phyloP scores from a whole-genome alignment of 345 rosid genomes.

The Camelina hispida region DNA sequence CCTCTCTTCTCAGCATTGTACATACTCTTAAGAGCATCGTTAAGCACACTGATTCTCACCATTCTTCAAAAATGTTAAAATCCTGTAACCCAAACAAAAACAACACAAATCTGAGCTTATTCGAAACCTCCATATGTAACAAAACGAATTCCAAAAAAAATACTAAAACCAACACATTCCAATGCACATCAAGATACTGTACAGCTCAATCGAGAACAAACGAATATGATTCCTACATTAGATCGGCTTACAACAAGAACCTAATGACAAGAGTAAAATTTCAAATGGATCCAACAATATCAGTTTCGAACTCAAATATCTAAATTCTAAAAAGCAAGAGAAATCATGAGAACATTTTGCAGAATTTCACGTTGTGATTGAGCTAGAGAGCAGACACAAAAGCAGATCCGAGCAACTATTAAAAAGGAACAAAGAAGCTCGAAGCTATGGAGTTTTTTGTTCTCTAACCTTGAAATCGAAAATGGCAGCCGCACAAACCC shows the following conservation, averaged over 20 bases:
- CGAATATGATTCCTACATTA: neutral
- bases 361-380: neutral
- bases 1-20: constrained; percentile 3
- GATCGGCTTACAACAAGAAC: neutral
- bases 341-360: neutral
- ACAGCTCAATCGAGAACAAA: neutral
- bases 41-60: neutral
- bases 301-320: neutral
- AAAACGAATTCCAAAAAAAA: neutral
- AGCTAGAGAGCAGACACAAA: neutral
- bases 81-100: neutral
- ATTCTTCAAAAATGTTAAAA: neutral
- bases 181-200: neutral
- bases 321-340: neutral
- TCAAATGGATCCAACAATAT: neutral
- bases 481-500: constrained; percentile 33
- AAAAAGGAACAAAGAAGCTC: neutral
- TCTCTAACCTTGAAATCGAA: constrained; percentile 30
- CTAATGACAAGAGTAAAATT: neutral
- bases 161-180: neutral
- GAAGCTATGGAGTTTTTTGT: neutral
- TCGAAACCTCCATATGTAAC: neutral
- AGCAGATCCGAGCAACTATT: neutral
- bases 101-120: neutral
- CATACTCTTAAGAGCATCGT: neutral